Evolutionary conservation across 176 grass and related monocot genomes (phyloP).

Genomic region (Ananas comosus): DNA sequence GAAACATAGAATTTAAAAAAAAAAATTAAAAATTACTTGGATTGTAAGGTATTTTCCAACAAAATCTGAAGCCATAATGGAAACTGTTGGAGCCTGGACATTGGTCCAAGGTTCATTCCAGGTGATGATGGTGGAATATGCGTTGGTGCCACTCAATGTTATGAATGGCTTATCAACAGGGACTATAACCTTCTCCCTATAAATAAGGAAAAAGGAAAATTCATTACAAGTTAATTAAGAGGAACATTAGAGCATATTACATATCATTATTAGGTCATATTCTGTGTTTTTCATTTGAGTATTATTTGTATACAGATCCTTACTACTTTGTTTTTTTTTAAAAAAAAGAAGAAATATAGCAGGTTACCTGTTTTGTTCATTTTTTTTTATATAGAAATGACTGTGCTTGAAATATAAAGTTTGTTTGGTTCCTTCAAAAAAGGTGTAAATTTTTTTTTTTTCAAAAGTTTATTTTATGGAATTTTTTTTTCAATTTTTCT

Average conservation of each 20-base stretch:
- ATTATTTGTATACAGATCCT: no score
- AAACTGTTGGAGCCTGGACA: constrained; percentile 35
- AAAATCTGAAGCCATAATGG: constrained; percentile 59
- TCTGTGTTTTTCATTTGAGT: no score
- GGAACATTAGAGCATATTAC: neutral
- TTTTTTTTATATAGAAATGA: no score
- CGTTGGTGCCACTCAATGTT: constrained; percentile 38
- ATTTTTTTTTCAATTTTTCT: no score
- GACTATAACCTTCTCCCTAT: constrained; percentile 63
- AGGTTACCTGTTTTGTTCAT: no score
- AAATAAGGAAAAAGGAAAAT: neutral
- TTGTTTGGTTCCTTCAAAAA: no score
- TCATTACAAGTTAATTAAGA: neutral
- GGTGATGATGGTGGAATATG: constrained; percentile 48
- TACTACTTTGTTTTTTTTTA: no score
- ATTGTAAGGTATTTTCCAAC: constrained; percentile 71
- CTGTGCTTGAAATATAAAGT: no score
- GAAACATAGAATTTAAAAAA: no score
- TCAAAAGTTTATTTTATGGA: no score
- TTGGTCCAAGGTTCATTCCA: constrained; percentile 48
- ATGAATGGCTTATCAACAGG: constrained; percentile 48
- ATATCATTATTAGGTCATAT: neutral
- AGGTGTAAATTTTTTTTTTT: no score
- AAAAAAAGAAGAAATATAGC: no score
- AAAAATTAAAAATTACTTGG: constrained; percentile 27